Conservation (phyloP, 352 stramenopile species). For the Pythium sp. region DNA sequence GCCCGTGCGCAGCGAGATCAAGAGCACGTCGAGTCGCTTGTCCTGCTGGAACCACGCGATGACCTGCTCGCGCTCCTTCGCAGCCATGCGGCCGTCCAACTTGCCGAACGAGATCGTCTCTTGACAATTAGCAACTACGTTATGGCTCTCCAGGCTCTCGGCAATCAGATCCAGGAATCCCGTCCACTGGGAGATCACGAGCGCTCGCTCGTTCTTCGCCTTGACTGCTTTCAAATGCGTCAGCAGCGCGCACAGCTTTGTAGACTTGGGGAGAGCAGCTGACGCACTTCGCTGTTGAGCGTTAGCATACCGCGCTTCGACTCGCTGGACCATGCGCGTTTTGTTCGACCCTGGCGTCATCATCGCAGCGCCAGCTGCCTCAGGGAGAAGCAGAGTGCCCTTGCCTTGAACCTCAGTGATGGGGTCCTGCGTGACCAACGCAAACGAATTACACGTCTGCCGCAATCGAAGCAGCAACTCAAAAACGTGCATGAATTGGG, state of each 20-base stretch:
- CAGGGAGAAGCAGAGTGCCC: slow-evolving; percentile 23
- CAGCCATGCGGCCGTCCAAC: slow-evolving; percentile 59
- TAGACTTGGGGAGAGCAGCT: slow-evolving; percentile 35
- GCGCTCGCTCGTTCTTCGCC: slow-evolving; percentile 42
- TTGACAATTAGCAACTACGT: slow-evolving; percentile 14
- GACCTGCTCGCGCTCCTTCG: slow-evolving; percentile 58
- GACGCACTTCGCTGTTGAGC: background rate
- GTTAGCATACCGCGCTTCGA: slow-evolving; percentile 18
- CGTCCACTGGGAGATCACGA: slow-evolving; percentile 91
- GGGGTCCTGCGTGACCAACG: slow-evolving; percentile 57
- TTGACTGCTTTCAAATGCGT: slow-evolving; percentile 46
- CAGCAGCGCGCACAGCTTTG: slow-evolving; percentile 61
- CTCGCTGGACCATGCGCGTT: slow-evolving; percentile 25
- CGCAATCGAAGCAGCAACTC: slow-evolving; percentile 84
- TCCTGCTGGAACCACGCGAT: slow-evolving; percentile 61
- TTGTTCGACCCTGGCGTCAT: slow-evolving; percentile 10
- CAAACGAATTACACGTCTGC: slow-evolving; percentile 76
- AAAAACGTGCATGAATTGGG: slow-evolving; percentile 86
- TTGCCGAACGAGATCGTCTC: slow-evolving; percentile 40
- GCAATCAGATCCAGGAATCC: slow-evolving; percentile 79
- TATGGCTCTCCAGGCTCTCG: slow-evolving; percentile 37
- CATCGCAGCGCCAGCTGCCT: slow-evolving; percentile 14
- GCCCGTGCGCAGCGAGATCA: slow-evolving; percentile 87
- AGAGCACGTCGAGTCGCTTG: slow-evolving; percentile 67
- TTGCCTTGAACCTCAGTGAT: slow-evolving; percentile 36